Percentiles rank a stretch among this genome's conserved stretches.
phyloP scores from a whole-genome alignment of 768 basidiomycete genomes.

The Candolleomyces eurysporus region DNA sequence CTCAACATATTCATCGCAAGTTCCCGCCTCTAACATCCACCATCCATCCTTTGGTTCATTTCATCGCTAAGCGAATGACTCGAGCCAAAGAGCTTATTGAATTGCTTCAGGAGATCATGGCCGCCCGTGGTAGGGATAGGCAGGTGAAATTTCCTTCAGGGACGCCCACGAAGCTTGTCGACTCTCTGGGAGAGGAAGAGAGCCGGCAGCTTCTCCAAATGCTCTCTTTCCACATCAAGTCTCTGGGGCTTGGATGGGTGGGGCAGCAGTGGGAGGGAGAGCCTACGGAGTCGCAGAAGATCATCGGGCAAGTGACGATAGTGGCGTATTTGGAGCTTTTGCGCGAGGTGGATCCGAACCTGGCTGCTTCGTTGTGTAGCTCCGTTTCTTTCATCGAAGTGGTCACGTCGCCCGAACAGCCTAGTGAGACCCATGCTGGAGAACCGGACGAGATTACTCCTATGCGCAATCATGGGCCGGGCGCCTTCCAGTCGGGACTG shows the following conservation, averaged over 20 bases:
- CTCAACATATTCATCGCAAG: neutral
- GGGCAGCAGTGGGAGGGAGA: no score
- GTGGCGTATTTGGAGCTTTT: neutral
- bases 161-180: neutral
- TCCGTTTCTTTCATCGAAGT: neutral
- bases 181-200: neutral
- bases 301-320: neutral
- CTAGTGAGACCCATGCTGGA: no score
- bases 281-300: neutral
- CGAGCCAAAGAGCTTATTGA: no score
- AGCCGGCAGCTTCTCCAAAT: neutral
- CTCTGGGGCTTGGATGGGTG: neutral
- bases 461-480: no score
- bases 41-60: neutral
- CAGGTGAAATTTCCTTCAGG: neutral
- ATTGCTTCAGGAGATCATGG: no score
- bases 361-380: neutral
- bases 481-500: no score
- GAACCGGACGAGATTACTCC: no score
- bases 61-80: neutral
- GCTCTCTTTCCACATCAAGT: neutral
- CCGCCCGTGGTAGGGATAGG: no score
- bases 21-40: neutral
- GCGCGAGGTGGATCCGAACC: neutral
- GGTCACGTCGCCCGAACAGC: neutral